Conservation (phyloP, 352 stramenopile species). For the Pythium monospermum region DNA sequence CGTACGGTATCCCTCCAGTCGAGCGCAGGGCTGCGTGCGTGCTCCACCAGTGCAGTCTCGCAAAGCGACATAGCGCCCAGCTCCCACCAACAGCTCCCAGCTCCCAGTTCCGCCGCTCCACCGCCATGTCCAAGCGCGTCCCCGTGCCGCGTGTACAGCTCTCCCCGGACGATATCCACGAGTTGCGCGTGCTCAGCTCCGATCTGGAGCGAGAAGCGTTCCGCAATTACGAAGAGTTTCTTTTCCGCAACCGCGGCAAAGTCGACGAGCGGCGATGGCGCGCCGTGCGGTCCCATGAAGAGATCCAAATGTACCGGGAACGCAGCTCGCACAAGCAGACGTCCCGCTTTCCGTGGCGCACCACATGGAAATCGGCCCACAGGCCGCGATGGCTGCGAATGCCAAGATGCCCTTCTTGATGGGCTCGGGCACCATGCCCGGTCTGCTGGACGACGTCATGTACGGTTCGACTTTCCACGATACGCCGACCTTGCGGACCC, state of each 20-base stretch:
- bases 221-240: conserved; percentile 36
- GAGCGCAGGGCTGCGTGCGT: too few relatives aligned
- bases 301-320: conserved; percentile 33
- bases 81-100: too few relatives aligned
- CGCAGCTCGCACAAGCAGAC: conserved; percentile 15
- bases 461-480: conserved; percentile 46
- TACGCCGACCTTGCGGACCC: conserved; percentile 31
- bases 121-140: too few relatives aligned
- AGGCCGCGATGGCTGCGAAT: conserved; percentile 35
- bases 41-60: too few relatives aligned
- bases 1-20: too few relatives aligned
- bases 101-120: too few relatives aligned
- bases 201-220: conserved; percentile 29
- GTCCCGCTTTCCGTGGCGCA: neutral
- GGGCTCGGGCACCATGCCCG: conserved; percentile 30
- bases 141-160: conserved; percentile 1
- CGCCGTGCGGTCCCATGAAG: conserved; percentile 14
- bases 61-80: too few relatives aligned
- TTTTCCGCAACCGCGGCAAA: conserved; percentile 23
- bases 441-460: conserved; percentile 47
- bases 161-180: conserved; percentile 11
- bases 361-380: conserved; percentile 36
- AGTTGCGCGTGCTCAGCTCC: conserved; percentile 12
- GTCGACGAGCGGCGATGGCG: conserved; percentile 36
- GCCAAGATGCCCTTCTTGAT: conserved; percentile 32